Conservation (phyloP, 495 filamentous ascomycete species). For the Penicillium ucsense region DNA sequence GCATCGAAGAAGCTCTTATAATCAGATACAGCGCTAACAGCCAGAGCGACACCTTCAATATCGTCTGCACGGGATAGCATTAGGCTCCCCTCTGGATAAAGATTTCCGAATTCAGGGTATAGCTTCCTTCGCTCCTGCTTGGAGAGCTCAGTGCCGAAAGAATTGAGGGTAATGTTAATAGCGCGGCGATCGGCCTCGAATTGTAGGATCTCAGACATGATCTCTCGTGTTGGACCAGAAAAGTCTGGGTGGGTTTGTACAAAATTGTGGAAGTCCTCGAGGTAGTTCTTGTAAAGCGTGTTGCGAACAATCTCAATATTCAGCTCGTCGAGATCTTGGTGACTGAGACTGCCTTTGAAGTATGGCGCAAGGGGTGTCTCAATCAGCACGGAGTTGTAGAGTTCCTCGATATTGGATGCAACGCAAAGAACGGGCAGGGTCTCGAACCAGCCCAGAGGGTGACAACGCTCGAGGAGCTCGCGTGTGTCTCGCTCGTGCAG, state of each 20-base stretch:
- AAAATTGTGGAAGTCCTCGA: constrained; percentile 93
- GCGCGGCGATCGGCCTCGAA: constrained; percentile 94
- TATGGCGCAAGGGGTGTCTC: constrained; percentile 93
- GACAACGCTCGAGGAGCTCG: constrained; percentile 90
- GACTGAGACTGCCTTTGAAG: constrained; percentile 90
- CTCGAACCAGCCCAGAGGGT: constrained; percentile 97
- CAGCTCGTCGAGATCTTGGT: constrained; percentile 94
- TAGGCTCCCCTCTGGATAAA: constrained; percentile 89
- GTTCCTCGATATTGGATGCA: constrained; percentile 93
- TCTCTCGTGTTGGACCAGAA: constrained; percentile 75
- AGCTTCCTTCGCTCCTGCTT: constrained; percentile 93
- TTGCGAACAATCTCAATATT: constrained; percentile 99
- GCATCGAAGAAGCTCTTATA: constrained; percentile 94
- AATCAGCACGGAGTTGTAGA: constrained; percentile 95
- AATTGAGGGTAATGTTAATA: constrained; percentile 99
- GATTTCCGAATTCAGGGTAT: constrained; percentile 80
- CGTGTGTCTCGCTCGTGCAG: constrained; percentile 95
- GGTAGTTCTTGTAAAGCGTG: constrained; percentile 98
- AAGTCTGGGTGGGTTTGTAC: constrained; percentile 80
- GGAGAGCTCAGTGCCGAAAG: constrained; percentile 92
- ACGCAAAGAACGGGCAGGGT: constrained; percentile 97
- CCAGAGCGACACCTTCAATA: constrained; percentile 82
- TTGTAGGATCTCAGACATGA: constrained; percentile 90
- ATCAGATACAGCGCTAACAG: constrained; percentile 82
- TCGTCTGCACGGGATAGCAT: constrained; percentile 96